Evolutionary conservation across 2,329 filamentous ascomycete genomes (phyloP).

Genomic region (Chalaropsis thielavioides): DNA sequence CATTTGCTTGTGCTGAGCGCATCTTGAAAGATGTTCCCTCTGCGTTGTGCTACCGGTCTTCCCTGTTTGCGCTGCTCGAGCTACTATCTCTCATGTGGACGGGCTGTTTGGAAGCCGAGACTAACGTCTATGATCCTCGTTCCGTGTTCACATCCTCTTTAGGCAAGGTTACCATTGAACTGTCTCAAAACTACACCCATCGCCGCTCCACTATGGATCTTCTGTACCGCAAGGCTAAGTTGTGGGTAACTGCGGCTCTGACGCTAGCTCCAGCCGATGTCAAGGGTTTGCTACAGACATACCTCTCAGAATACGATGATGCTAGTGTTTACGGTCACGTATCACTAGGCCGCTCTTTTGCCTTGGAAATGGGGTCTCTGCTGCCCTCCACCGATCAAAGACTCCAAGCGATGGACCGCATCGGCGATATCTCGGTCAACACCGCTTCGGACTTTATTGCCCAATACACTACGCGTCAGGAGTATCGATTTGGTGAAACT

Average conservation of each 20-base stretch:
- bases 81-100: slow-evolving; percentile 89
- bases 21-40: slow-evolving; percentile 79
- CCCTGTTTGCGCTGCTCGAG: slow-evolving; percentile 84
- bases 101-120: slow-evolving; percentile 85
- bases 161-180: slow-evolving; percentile 66
- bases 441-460: slow-evolving; percentile 92
- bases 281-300: slow-evolving; percentile 89
- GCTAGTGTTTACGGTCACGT: slow-evolving; percentile 77
- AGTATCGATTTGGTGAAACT: slow-evolving; percentile 77
- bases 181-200: slow-evolving; percentile 86
- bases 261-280: slow-evolving; percentile 81
- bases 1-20: slow-evolving; percentile 66
- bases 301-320: slow-evolving; percentile 87
- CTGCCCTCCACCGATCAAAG: slow-evolving; percentile 79
- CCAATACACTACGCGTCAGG: slow-evolving; percentile 91
- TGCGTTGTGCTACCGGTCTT: slow-evolving; percentile 74
- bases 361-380: slow-evolving; percentile 75
- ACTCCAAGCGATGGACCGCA: slow-evolving; percentile 63
- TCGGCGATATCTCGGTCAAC: slow-evolving; percentile 64
- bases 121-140: slow-evolving; percentile 80
- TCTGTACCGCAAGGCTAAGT: slow-evolving; percentile 60
- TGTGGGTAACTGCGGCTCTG: slow-evolving; percentile 69
- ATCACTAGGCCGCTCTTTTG: slow-evolving; percentile 84
- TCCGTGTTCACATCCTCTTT: slow-evolving; percentile 64
- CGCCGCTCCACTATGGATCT: slow-evolving; percentile 64